Base-by-base conservation (phyloP, 179 eudicot species). In the Silene noctiflora region DNA sequence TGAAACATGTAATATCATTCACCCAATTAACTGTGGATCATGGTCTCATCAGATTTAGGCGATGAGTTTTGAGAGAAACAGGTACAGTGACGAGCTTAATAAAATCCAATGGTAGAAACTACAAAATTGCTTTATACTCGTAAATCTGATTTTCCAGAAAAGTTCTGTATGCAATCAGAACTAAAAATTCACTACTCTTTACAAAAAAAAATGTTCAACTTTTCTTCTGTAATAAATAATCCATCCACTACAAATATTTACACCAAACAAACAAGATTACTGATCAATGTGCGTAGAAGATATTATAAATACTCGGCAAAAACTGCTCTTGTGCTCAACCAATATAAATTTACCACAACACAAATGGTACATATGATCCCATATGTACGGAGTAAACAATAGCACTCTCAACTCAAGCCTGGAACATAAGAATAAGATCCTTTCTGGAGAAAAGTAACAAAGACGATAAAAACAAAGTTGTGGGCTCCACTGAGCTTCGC, bases 401-500 rank as follows among this genome's bases (percentile, higher is more conserved):
- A 16, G 56, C 29, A 51, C 62, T 55, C 25, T 65, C 11, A 39
- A 75, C 25, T 65, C 11, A 39, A 75, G 59, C 71, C 63, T 46
- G 11, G 51, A 55, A 77, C 59, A 58, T 39, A 70, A 42, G 60
- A 60, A 69, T n/a, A 29, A 17, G 71, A 75, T n/a, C 35, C 25
- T 33, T 71, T 25, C 12, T 19, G 19, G 20, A 10, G 6, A 13
- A 39, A 39, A 68, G 22, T 31, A 69, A 17, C 44, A 69, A 22
- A 48, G 64, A 75, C 17, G 31, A 44, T 24, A 74, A 20, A 71
- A 79, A 51, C 67, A 70, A 56, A 33, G 29, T 17, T 22, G 33
- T 4, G 62, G 21, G 74, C 68, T 58, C 74, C 68, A 77, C 48
- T 76, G 67, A 19, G 31, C 73, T 22, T 76, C 62, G 48, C 19